Conservation (phyloP, 2,329 filamentous ascomycete genomes). For the Zasmidium citrigriseum region DNA sequence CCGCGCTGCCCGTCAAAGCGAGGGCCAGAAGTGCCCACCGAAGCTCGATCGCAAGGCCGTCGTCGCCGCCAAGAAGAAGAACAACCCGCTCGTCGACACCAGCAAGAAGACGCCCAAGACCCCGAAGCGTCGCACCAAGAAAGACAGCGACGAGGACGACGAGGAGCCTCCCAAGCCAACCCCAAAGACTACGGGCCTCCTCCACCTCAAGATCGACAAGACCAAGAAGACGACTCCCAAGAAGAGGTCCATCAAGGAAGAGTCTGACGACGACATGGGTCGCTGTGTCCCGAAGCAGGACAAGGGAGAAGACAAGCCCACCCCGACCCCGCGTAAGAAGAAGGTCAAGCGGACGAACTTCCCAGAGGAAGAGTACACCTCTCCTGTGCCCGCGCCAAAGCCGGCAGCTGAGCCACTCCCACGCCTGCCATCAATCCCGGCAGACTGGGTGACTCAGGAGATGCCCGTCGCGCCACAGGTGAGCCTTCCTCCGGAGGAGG, state of each 20-base stretch:
- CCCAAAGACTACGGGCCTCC: background rate
- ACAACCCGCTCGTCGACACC: background rate
- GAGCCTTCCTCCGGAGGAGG: too few species aligned
- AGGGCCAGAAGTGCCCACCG: slow-evolving; percentile 20
- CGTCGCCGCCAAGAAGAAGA: background rate
- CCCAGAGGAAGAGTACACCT: background rate
- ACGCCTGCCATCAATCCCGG: too few species aligned
- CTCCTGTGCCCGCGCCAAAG: background rate
- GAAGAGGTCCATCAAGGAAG: background rate
- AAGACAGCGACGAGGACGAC: background rate
- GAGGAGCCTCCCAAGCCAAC: background rate
- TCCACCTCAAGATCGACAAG: background rate
- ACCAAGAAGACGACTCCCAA: background rate
- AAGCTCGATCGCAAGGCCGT: slow-evolving; percentile 10
- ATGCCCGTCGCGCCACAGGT: too few species aligned
- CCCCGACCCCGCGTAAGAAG: background rate
- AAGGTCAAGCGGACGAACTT: background rate
- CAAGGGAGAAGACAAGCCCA: background rate
- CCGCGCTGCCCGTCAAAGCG: slow-evolving; percentile 19
- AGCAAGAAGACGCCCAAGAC: background rate
- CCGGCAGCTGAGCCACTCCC: too few species aligned
- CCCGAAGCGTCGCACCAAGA: background rate
- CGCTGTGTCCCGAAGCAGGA: background rate
- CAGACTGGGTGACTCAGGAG: too few species aligned
- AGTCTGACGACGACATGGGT: background rate